Conservation (phyloP, 2,329 filamentous ascomycete species). For the Sporothrix pallida region DNA sequence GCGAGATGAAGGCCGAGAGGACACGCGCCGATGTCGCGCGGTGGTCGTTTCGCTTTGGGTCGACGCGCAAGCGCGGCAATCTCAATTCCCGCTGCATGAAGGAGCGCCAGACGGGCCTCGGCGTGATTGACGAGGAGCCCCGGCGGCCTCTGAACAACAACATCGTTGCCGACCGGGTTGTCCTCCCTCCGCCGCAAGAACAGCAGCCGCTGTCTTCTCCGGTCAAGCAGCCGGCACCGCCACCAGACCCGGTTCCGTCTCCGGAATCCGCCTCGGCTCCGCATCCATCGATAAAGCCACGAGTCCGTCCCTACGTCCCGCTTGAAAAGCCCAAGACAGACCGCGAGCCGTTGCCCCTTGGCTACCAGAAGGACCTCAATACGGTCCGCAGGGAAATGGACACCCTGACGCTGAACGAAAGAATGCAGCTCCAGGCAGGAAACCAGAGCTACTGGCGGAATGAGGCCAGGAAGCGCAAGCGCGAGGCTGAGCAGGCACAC, state of each 20-base stretch:
- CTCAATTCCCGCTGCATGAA: not conserved
- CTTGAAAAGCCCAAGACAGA: too few species aligned
- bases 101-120: not conserved
- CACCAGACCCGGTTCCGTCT: too few species aligned
- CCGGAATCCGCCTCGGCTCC: too few species aligned
- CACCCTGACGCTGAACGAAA: too few species aligned
- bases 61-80: conserved; percentile 18
- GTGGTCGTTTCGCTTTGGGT: not conserved
- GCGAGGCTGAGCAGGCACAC: not conserved
- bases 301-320: too few species aligned
- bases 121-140: conserved; percentile 3
- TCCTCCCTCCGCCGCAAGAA: not conserved
- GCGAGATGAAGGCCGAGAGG: not conserved
- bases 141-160: not conserved
- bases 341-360: too few species aligned
- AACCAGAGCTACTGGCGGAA: not conserved
- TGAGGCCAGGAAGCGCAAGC: conserved; percentile 7
- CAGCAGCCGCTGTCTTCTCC: too few species aligned
- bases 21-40: not conserved
- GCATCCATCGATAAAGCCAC: too few species aligned
- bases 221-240: too few species aligned
- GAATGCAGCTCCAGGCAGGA: too few species aligned
- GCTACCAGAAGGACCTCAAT: too few species aligned
- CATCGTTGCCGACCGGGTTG: not conserved
- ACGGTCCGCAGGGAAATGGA: too few species aligned